Conservation (phyloP, 345 rosid genomes). For the Citrus unshiu region DNA sequence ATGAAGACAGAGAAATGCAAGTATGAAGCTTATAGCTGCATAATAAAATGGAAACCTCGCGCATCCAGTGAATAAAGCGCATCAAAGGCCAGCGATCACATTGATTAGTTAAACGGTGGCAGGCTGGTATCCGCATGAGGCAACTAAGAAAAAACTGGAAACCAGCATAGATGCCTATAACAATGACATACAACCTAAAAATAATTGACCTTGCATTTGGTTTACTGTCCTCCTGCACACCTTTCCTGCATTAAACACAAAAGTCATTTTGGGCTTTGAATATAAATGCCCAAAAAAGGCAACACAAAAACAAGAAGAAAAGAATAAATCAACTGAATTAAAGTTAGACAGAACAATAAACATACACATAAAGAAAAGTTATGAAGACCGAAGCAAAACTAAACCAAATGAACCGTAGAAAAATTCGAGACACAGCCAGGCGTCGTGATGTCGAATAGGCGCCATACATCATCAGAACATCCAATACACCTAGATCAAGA, state of each 20-base stretch:
- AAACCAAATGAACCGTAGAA: constrained; percentile 87
- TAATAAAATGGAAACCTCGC: constrained; percentile 58
- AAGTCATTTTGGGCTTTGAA: not conserved
- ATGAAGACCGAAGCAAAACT: constrained; percentile 64
- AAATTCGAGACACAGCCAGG: constrained; percentile 77
- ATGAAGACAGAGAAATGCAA: not conserved
- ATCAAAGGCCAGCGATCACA: constrained; percentile 80
- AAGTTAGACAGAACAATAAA: constrained; percentile 6
- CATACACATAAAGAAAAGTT: constrained; percentile 93
- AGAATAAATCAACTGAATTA: not conserved
- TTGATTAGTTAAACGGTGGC: constrained; percentile 66
- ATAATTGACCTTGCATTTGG: constrained; percentile 41
- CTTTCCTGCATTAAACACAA: constrained; percentile 47
- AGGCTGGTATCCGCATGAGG: constrained; percentile 86
- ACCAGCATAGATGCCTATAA: constrained; percentile 78
- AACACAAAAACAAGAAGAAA: constrained; percentile 9
- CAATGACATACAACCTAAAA: constrained; percentile 66
- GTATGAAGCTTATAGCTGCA: not conserved
- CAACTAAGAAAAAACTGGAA: constrained; percentile 75
- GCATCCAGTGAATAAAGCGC: constrained; percentile 94
- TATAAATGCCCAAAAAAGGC: not conserved
- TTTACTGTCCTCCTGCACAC: constrained; percentile 54
- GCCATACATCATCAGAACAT: constrained; percentile 92
- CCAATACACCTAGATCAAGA: constrained; percentile 68
- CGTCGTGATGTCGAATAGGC: constrained; percentile 87